phyloP scores from a whole-genome alignment of 2,329 filamentous ascomycete genomes.

The Macrophomina pseudophaseolina region DNA sequence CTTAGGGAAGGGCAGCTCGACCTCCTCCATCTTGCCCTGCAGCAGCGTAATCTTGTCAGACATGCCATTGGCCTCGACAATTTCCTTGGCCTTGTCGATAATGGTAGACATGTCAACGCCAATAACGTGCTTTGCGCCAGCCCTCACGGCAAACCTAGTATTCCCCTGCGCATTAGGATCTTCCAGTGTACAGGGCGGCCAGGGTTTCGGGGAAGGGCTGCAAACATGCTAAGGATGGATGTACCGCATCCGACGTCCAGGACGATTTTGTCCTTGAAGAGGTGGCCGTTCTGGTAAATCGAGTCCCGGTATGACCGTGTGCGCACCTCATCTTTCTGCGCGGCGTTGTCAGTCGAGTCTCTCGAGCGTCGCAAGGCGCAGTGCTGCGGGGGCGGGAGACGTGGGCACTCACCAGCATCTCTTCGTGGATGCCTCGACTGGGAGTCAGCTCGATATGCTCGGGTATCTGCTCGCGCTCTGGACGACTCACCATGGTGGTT shows the following conservation, averaged over 20 bases:
- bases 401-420: conserved; percentile 82
- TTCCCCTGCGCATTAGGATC: conserved; percentile 24
- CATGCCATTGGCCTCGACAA: conserved; percentile 90
- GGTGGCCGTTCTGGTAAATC: conserved; percentile 94
- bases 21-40: conserved; percentile 99
- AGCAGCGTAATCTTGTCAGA: conserved; percentile 95
- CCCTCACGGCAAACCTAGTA: conserved; percentile 89
- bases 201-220: conserved; percentile 31
- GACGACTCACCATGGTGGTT: conserved; percentile 88
- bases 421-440: conserved; percentile 83
- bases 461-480: background rate
- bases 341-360: conserved; percentile 12
- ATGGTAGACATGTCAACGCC: conserved; percentile 99
- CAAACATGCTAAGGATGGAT: conserved; percentile 96
- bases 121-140: conserved; percentile 97
- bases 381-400: conserved; percentile 22
- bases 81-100: conserved; percentile 97
- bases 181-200: conserved; percentile 27
- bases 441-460: conserved; percentile 4
- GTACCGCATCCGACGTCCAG: conserved; percentile 98
- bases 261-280: conserved; percentile 90
- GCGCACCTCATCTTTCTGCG: conserved; percentile 95
- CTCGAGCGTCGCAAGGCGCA: conserved; percentile 6
- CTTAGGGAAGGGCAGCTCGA: conserved; percentile 87
- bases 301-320: conserved; percentile 96